Conservation (phyloP, 129 eudicot species). For the Saussurea involucrata region DNA sequence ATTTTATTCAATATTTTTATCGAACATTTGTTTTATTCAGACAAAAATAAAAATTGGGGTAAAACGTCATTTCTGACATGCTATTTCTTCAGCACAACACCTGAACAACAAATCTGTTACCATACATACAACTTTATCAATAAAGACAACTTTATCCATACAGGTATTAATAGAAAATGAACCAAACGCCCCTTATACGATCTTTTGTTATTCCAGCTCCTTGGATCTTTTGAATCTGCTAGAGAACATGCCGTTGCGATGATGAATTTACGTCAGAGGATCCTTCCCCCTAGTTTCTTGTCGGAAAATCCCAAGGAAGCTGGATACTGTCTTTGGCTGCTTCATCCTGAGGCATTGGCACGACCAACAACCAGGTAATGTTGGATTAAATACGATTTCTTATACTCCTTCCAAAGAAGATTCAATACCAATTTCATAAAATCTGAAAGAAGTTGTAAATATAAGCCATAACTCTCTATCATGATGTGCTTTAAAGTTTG, state of each 20-base stretch:
- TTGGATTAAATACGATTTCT: neutral
- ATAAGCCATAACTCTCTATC: neutral
- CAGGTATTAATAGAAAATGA: too few species aligned
- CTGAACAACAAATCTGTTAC: too few species aligned
- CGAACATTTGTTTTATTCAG: too few species aligned
- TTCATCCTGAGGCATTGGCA: slow-evolving; percentile 79
- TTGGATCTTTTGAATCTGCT: slow-evolving; percentile 63
- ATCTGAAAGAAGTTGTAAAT: neutral
- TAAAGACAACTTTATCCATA: too few species aligned
- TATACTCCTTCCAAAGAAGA: neutral
- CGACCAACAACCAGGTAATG: slow-evolving; percentile 75
- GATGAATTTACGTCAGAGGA: slow-evolving; percentile 75
- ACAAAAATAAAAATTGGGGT: too few species aligned
- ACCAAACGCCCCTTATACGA: too few species aligned
- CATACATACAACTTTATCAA: too few species aligned
- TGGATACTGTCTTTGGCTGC: slow-evolving; percentile 90
- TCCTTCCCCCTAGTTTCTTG: slow-evolving; percentile 71
- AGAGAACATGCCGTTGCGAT: slow-evolving; percentile 75
- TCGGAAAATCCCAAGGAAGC: slow-evolving; percentile 82
- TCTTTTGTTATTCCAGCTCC: slow-evolving; percentile 49
- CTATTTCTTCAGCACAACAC: too few species aligned
- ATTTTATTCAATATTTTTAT: too few species aligned
- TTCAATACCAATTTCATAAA: neutral
- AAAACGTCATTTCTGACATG: too few species aligned
- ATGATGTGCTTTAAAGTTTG: neutral